phyloP scores from a whole-genome alignment of 1,284 basidiomycete genomes.

The Pyrrhoderma lamaoense region DNA sequence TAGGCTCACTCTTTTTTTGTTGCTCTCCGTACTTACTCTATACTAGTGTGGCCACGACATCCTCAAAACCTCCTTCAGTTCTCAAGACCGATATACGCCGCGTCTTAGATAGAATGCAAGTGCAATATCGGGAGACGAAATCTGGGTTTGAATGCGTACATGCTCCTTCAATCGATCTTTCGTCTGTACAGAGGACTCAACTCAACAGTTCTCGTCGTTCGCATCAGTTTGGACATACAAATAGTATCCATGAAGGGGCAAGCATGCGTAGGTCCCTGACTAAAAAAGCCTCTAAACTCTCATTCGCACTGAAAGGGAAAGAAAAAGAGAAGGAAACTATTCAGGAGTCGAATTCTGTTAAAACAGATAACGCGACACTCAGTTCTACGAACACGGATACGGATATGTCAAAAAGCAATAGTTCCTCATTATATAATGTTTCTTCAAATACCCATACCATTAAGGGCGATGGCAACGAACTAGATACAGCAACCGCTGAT shows the following conservation, averaged over 20 bases:
- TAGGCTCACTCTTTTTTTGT: too few species aligned
- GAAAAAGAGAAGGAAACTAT: constrained; percentile 33
- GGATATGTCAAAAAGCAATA: constrained; percentile 39
- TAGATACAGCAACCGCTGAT: constrained; percentile 24
- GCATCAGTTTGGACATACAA: constrained; percentile 21
- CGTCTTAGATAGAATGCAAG: constrained; percentile 89
- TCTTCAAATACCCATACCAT: constrained; percentile 46
- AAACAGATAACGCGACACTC: constrained; percentile 27
- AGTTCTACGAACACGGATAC: constrained; percentile 40
- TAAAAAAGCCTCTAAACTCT: constrained; percentile 71
- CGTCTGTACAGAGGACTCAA: constrained; percentile 46
- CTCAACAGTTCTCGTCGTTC: constrained; percentile 24
- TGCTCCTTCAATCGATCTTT: constrained; percentile 85
- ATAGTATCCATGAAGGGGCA: constrained; percentile 31
- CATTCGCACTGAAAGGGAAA: constrained; percentile 48
- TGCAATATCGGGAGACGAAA: constrained; percentile 87
- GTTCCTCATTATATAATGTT: constrained; percentile 75
- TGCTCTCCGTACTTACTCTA: not conserved
- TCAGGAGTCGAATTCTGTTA: constrained; percentile 25
- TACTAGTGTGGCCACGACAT: constrained; percentile 81
- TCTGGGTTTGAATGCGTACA: constrained; percentile 96
- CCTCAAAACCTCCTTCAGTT: constrained; percentile 76
- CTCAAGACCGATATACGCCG: constrained; percentile 82
- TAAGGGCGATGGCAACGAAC: constrained; percentile 28
- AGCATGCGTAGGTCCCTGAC: constrained; percentile 49